Evolutionary conservation across 2,329 filamentous ascomycete genomes (phyloP), one percentile per base, ranked within the genome.

Genomic region (Trichoderma afroharzianum): DNA sequence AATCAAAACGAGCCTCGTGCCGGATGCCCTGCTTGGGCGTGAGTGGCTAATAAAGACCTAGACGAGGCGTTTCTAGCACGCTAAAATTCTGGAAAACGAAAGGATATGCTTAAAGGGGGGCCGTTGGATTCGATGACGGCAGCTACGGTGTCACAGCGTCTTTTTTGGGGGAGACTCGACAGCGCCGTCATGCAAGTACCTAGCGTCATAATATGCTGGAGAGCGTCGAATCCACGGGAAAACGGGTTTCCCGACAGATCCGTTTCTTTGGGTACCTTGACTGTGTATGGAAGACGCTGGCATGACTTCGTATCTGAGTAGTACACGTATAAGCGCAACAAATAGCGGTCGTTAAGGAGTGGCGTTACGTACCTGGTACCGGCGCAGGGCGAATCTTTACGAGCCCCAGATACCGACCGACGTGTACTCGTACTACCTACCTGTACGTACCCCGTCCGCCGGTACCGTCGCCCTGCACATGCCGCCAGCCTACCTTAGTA

Each of bases 211-310:
- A 59, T 59, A 21, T n/a, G 32, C 9, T 33, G 57, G 30, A 59
- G 57, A 59, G 28, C 18, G 28, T 59, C 24, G 57, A 32, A 28
- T 32, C 55, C 28, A 32, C 57, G 32, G 57, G 47, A 6, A 33
- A 59, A 33, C 21, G 64, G 18, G 53, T 24, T 53, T 50, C 55
- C 67, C 67, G 67, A 69, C 39, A 43, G 57, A 61, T 68, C 66
- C 66, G 57, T 32, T 15, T 12, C 21, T 24, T n/a, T 12, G n/a
- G 47, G 33, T 36, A 36, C 33, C 33, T 36, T 7, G 33, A 36
- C 33, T 15, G 6, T 36, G 33, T 36, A 36, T 36, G 33, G 33
- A 36, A 0, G 21, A 24, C 47, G 3, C 21, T 50, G 43, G 43
- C 15, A 50, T 50, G 3, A 50, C 43, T 50, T 50, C 43, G 43